Percentiles rank a stretch among this genome's conserved stretches.
Conservation (phyloP, 176 grass and related monocot species). For the Paspalum notatum region DNA sequence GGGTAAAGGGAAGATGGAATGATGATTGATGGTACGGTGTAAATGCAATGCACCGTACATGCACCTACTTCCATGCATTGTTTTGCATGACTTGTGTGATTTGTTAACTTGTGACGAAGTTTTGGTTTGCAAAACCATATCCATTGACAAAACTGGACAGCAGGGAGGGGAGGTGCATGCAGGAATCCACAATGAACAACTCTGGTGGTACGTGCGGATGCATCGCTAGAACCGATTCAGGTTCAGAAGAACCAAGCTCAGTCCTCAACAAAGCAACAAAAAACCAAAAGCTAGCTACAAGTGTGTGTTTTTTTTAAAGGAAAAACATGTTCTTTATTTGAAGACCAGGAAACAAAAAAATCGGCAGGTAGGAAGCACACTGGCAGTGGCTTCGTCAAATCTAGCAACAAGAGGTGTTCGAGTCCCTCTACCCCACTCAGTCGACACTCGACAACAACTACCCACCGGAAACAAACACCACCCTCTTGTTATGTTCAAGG, state of each 20-base stretch:
- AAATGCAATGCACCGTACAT: not conserved
- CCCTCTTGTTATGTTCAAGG: slow-evolving; percentile 10
- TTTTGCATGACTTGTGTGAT: not conserved
- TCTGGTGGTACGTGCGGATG: too few relatives aligned
- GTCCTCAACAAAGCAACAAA: not conserved
- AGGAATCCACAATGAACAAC: not conserved
- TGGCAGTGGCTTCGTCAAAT: not conserved
- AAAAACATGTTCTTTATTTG: not conserved
- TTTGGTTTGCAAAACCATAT: not conserved
- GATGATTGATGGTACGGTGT: not conserved
- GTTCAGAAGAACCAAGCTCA: not conserved
- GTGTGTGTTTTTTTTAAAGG: too few relatives aligned
- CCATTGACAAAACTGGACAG: not conserved
- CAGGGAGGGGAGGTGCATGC: not conserved
- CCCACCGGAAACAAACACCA: slow-evolving; percentile 18
- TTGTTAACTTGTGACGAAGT: not conserved
- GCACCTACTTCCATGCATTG: not conserved
- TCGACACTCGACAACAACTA: not conserved
- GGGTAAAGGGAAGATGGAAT: not conserved
- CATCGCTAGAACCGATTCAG: too few relatives aligned
- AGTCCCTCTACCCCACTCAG: not conserved
- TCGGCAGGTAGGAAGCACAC: not conserved
- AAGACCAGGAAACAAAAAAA: not conserved
- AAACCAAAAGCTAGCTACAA: not conserved
- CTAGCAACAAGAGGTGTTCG: not conserved